Base-by-base conservation (phyloP, 371 early-diverging fungal genomes). In the Sporodiniella umbellata region DNA sequence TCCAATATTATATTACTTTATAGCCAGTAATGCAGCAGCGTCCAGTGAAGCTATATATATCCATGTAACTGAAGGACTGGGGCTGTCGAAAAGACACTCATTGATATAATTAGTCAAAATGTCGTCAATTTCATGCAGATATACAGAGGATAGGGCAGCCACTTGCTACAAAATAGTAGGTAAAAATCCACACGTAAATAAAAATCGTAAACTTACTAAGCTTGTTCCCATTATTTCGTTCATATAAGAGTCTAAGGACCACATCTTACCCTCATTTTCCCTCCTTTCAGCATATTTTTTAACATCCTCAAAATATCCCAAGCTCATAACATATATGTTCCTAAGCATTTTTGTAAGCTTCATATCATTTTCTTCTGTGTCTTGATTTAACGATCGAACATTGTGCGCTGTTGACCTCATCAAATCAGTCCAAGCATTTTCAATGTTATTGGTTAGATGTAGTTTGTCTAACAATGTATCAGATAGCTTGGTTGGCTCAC, bases 51-150 rank as follows among this genome's bases (percentile, higher is more conserved):
- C 79, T 3, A 65, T 56, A 35, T 82, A 79, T 8, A 80, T 72
- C 73, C 75, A 69, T 14, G 78, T 56, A 43, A 82, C 79, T 6
- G 65, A 68, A 0, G 53, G 58, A n/a, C 62, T 64, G 21, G 80
- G 67, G 11, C 62, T 35, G 31, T 68, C 68, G 53, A 83, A 82
- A 18, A 84, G 59, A 50, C 80, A 79, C 23, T 71, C 66, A n/a
- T 78, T 59, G 22, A 83, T 69, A 47, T 81, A 79, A 15, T 69
- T 59, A 7, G 79, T 70, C 17, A 86, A 66, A 6, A 76, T 70
- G 65, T 86, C 83, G 58, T 86, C 86, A 49, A 86, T 58, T 62
- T 83, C 77, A 26, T 79, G 79, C 17, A 86, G 64, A 51, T 79
- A 80, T 12, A 81, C 63, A 18, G 80, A 78, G 0, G 81, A 64